Evolutionary conservation across 2,329 filamentous ascomycete species (phyloP), one percentile per base, ranked within the genome.

Genomic region (Coniochaeta sp.): DNA sequence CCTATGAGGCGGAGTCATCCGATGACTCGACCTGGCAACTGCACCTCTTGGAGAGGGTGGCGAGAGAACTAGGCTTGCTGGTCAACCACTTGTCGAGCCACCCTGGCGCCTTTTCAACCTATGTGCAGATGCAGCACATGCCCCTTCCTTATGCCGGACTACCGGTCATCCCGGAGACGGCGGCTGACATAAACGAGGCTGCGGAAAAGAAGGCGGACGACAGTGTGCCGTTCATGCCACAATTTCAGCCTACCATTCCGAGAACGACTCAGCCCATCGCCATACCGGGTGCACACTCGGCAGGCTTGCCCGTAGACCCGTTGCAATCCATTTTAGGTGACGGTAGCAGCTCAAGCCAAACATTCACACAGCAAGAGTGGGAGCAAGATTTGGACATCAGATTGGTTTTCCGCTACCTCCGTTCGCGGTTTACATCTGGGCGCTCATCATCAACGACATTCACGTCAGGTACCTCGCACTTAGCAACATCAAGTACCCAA

Each of bases 301-400:
- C 61, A n/a, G 58, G 60, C 38, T 9, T 61, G 17, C 47, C 61
- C 17, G 56, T 59, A 19, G 54, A 52, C 26, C 56, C 62, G 31
- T 40, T 58, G 1, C 58, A 64, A 9, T 61, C 65, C 54, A 34
- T 56, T 14, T n/a, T 56, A 2, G 33, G 28, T 12, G 54, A 56
- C 14, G 31, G 26, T 12, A 19, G 12, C 56, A 44, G 24, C 38
- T 31, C 56, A 14, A 19, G n/a, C 56, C 56, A 40, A 31, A 34
- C 56, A 22, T 86, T 86, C 63, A 84, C 82, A 1, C 80, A 90
- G 67, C 90, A 95, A 38, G 95, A 96, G 70, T 99, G 95, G 95
- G 93, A 98, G 74, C 87, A 89, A 62, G 90, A 96, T 59, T 82
- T 98, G 6, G 93, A 98, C 69, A 85, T 97, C 65, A 90, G 89